A percentile compares a stretch with the other conserved stretches of the same genome.
These are phyloP conservation scores for Micractinium conductrix DNA, from an alignment of 139 green algal genomes.

Conservation along the genomic window DNA sequence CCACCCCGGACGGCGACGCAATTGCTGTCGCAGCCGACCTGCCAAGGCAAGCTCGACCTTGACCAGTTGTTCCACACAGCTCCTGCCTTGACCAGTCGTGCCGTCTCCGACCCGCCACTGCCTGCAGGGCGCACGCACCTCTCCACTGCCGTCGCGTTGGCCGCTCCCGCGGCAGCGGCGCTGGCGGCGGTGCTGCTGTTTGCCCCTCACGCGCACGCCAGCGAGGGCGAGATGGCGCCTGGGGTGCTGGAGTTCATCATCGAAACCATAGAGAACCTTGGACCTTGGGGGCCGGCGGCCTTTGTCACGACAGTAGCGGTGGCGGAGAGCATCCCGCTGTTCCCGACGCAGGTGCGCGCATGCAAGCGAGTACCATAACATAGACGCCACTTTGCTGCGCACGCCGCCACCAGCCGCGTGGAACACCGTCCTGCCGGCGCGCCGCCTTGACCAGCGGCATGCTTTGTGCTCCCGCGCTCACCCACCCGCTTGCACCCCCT, in stretches of 20 bases:
- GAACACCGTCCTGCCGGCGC: not conserved
- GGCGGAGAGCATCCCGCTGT: slow-evolving; percentile 83
- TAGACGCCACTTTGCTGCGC: too few relatives aligned
- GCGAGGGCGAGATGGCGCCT: not conserved
- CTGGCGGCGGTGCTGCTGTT: slow-evolving; percentile 6
- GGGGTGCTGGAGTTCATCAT: slow-evolving; percentile 21
- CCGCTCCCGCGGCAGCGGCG: not conserved
- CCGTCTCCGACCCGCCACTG: not conserved
- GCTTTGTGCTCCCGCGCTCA: not conserved
- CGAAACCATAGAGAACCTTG: slow-evolving; percentile 64
- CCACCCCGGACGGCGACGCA: too few relatives aligned
- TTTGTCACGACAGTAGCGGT: slow-evolving; percentile 74
- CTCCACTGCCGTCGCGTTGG: not conserved
- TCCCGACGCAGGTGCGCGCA: slow-evolving; percentile 79
- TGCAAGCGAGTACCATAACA: too few relatives aligned
- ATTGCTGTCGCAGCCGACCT: too few relatives aligned
- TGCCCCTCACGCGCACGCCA: not conserved
- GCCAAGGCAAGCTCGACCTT: too few relatives aligned
- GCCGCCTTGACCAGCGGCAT: not conserved
- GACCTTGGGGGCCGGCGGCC: slow-evolving; percentile 60
- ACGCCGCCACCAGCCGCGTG: not conserved
- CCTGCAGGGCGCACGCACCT: not conserved
- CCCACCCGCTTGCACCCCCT: not conserved
- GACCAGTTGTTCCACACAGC: too few relatives aligned
- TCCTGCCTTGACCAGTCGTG: not conserved